Conservation (phyloP, 2,329 filamentous ascomycete species). For the Paecilomyces sp. region DNA sequence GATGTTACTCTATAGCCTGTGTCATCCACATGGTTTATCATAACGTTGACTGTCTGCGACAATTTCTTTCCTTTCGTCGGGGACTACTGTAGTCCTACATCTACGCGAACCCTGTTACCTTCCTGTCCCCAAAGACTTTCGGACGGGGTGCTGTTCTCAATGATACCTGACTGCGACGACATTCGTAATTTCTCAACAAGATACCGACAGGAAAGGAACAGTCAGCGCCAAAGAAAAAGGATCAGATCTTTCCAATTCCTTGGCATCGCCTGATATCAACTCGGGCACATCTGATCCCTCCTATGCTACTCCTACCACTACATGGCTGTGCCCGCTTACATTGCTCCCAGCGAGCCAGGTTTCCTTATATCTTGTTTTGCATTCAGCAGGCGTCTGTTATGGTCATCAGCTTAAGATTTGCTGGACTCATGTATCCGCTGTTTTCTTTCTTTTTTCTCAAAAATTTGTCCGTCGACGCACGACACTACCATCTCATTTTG, state of each 20-base stretch:
- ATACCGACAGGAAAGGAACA: not conserved
- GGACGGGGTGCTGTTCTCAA: not conserved
- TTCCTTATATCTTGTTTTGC: conserved; percentile 22
- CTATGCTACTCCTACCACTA: conserved; percentile 3
- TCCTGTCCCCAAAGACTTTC: conserved; percentile 1
- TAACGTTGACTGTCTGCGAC: conserved; percentile 18
- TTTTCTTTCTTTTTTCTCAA: conserved; percentile 9
- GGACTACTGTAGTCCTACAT: not conserved
- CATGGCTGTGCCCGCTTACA: conserved; percentile 8
- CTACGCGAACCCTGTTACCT: not conserved
- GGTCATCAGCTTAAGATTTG: conserved; percentile 22
- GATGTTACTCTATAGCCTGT: conserved; percentile 64
- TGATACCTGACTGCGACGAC: not conserved
- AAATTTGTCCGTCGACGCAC: conserved; percentile 1
- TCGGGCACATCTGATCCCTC: conserved; percentile 1
- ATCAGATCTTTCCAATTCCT: conserved; percentile 3
- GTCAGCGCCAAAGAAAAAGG: conserved; percentile 4
- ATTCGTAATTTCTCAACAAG: not conserved
- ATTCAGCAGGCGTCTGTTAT: conserved; percentile 32
- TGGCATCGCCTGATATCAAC: conserved; percentile 7
- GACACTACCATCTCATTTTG: conserved; percentile 3
- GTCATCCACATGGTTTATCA: conserved; percentile 20
- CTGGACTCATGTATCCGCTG: conserved; percentile 22
- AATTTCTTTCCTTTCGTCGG: conserved; percentile 1
- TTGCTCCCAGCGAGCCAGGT: conserved; percentile 20